A percentile compares a stretch with the other conserved stretches of the same genome.
phyloP scores from a whole-genome alignment of 805 yeast species.

The Zygoascus flipseniorum region DNA sequence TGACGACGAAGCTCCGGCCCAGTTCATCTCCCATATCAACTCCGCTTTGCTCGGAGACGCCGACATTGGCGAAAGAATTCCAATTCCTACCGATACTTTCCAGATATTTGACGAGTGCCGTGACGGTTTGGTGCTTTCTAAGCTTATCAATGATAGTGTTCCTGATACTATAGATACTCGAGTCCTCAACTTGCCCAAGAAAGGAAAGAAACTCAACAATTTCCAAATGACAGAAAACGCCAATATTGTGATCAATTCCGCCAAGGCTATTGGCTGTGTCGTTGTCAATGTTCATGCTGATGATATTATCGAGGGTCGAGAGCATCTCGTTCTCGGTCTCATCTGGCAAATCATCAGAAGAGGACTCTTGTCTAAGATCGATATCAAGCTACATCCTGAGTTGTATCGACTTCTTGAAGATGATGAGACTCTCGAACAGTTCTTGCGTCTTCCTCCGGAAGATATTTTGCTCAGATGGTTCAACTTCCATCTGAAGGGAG shows the following conservation, averaged over 20 bases:
- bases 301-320: slow-evolving; percentile 94
- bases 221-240: slow-evolving; percentile 97
- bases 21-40: slow-evolving; percentile 93
- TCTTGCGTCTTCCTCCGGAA: slow-evolving; percentile 94
- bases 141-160: slow-evolving; percentile 92
- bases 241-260: slow-evolving; percentile 94
- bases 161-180: slow-evolving; percentile 98
- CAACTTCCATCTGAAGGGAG: slow-evolving; percentile 90
- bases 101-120: slow-evolving; percentile 95
- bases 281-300: slow-evolving; percentile 97
- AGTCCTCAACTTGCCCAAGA: slow-evolving; percentile 83
- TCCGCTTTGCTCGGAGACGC: slow-evolving; percentile 83
- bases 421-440: slow-evolving; percentile 95
- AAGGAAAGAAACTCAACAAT: slow-evolving; percentile 74
- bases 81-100: slow-evolving; percentile 88
- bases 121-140: slow-evolving; percentile 88
- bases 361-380: slow-evolving; percentile 89
- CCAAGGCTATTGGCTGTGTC: slow-evolving; percentile 97
- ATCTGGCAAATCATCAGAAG: slow-evolving; percentile 98
- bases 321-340: slow-evolving; percentile 87
- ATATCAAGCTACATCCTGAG: slow-evolving; percentile 93
- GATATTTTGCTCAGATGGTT: slow-evolving; percentile 96
- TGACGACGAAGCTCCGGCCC: slow-evolving; percentile 92
- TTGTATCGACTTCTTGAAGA: slow-evolving; percentile 89
- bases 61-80: slow-evolving; percentile 75